These are phyloP conservation scores for Ceratocystis smalleyi DNA, from an alignment of 2,329 filamentous ascomycete genomes.

Conservation along the genomic window DNA sequence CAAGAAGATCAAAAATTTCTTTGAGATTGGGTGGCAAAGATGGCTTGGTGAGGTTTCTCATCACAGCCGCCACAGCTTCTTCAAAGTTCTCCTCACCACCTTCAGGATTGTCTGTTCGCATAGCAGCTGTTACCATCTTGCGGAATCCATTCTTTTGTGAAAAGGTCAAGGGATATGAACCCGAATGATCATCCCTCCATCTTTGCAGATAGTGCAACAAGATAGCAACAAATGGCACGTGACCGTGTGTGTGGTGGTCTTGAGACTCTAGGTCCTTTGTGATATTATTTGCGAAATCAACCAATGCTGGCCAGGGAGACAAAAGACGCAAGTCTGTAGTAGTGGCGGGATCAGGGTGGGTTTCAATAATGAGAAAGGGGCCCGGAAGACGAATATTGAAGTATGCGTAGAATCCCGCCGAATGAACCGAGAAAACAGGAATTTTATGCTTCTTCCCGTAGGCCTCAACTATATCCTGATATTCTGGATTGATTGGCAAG, in stretches of 20 bases:
- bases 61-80: slow-evolving; percentile 71
- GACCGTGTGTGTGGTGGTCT: slow-evolving; percentile 70
- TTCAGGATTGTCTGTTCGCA: slow-evolving; percentile 59
- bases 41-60: slow-evolving; percentile 66
- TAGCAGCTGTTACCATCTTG: slow-evolving; percentile 48
- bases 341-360: slow-evolving; percentile 76
- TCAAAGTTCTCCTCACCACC: slow-evolving; percentile 95
- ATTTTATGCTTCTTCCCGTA: slow-evolving; percentile 43
- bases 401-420: slow-evolving; percentile 79
- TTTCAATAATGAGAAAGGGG: slow-evolving; percentile 87
- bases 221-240: slow-evolving; percentile 74
- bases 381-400: slow-evolving; percentile 65
- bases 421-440: slow-evolving; percentile 70
- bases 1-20: slow-evolving; percentile 47
- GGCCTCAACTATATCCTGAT: slow-evolving; percentile 31
- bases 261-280: slow-evolving; percentile 54
- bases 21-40: slow-evolving; percentile 53
- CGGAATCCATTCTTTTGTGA: slow-evolving; percentile 77
- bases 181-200: slow-evolving; percentile 61
- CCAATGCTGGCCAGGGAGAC: slow-evolving; percentile 71
- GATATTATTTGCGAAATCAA: slow-evolving; percentile 48
- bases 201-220: slow-evolving; percentile 65
- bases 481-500: slow-evolving; percentile 32
- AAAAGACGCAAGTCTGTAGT: slow-evolving; percentile 74
- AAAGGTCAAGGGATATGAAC: slow-evolving; percentile 55